Conservation (phyloP, 805 yeast genomes). For the Ogataea kodamae region DNA sequence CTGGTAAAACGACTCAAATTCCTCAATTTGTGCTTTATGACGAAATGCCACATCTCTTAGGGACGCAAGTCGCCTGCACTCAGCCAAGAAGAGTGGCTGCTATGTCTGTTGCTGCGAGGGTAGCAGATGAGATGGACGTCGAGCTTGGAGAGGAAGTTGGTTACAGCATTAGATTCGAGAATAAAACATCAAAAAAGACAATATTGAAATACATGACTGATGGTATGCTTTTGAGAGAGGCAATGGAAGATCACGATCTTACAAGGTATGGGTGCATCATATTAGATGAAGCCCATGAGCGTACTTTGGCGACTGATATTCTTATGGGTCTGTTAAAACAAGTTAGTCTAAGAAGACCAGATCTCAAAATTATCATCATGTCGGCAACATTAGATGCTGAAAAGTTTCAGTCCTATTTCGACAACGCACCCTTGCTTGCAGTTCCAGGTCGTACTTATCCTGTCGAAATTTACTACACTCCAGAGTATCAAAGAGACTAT, state of each 20-base stretch:
- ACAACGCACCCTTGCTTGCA: constrained; percentile 88
- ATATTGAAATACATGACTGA: constrained; percentile 95
- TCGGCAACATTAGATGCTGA: constrained; percentile 97
- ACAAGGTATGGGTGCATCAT: constrained; percentile 82
- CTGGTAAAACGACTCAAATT: constrained; percentile 97
- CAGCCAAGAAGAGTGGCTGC: constrained; percentile 98
- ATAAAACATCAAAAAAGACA: constrained; percentile 76
- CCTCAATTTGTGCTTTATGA: constrained; percentile 94
- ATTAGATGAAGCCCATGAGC: constrained; percentile 96
- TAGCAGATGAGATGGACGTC: constrained; percentile 96
- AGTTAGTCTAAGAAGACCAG: constrained; percentile 74
- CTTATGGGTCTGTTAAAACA: constrained; percentile 92
- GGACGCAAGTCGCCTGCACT: constrained; percentile 91
- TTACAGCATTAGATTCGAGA: constrained; percentile 90
- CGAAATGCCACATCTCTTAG: constrained; percentile 83
- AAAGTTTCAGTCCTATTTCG: constrained; percentile 86
- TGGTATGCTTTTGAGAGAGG: constrained; percentile 96
- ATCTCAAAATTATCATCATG: constrained; percentile 89
- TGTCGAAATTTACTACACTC: constrained; percentile 94
- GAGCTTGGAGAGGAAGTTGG: constrained; percentile 92
- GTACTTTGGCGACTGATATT: constrained; percentile 95
- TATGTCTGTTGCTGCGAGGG: constrained; percentile 96
- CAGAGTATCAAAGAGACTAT: constrained; percentile 93
- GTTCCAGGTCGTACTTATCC: constrained; percentile 99
- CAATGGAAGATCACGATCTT: constrained; percentile 91